Conservation (phyloP, 148 eudicot genomes). For the Dysphania ambrosioides region DNA sequence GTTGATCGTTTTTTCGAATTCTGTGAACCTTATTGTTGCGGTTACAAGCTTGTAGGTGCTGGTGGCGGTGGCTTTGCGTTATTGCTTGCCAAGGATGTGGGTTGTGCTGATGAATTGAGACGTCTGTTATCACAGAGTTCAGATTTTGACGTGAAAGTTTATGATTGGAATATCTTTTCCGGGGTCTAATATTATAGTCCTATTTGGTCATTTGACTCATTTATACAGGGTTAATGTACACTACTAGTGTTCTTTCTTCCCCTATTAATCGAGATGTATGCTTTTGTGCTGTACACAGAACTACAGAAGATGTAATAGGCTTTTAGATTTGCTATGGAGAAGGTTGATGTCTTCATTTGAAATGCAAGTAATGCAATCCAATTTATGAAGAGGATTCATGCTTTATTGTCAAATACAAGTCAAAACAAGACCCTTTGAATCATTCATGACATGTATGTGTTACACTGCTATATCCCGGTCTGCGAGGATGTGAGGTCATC, state of each 20-base stretch:
- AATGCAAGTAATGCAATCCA: too few species aligned
- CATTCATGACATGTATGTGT: too few species aligned
- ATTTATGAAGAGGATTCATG: too few species aligned
- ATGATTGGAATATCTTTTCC: conserved; percentile 62
- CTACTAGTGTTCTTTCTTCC: neutral
- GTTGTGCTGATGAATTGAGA: conserved; percentile 50
- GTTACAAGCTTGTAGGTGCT: conserved; percentile 98
- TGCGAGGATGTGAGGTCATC: too few species aligned
- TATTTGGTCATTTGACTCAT: neutral
- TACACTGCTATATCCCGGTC: too few species aligned
- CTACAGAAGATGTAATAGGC: too few species aligned
- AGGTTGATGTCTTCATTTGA: too few species aligned
- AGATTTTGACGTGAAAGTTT: conserved; percentile 63
- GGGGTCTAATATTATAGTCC: conserved; percentile 3
- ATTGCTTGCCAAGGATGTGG: conserved; percentile 71
- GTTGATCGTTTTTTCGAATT: conserved; percentile 78
- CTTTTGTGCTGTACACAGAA: neutral
- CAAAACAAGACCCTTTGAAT: too few species aligned
- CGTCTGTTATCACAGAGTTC: conserved; percentile 38
- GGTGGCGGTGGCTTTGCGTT: conserved; percentile 98
- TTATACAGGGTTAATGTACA: neutral
- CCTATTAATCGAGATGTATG: too few species aligned
- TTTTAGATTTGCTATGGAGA: neutral
- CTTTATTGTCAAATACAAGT: too few species aligned
- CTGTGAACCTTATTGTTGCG: conserved; percentile 65